Percentiles rank a stretch among this genome's conserved stretches.
Evolutionary conservation across 2,329 filamentous ascomycete genomes (phyloP).

Genomic region (Knoxdaviesia proteae): DNA sequence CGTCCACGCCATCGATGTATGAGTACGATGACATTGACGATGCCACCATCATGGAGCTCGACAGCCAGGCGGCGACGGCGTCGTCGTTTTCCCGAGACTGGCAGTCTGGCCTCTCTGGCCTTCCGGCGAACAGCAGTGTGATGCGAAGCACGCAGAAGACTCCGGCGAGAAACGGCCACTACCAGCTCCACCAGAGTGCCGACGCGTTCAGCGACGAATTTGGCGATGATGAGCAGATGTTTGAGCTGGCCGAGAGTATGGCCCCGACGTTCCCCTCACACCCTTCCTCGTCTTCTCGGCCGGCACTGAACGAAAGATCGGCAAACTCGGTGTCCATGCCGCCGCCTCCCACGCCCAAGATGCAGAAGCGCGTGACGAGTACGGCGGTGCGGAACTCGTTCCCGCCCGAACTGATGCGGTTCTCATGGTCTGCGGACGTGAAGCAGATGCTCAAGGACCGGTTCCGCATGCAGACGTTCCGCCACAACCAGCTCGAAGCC

Average conservation of each 20-base stretch:
- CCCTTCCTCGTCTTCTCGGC: slow-evolving; percentile 11
- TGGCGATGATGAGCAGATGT: background rate
- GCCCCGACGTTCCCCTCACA: background rate
- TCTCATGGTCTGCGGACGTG: slow-evolving; percentile 74
- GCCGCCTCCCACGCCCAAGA: slow-evolving; percentile 9
- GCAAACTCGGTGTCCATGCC: slow-evolving; percentile 18
- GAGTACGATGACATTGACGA: slow-evolving; percentile 4
- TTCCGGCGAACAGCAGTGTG: background rate
- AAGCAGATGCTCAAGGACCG: slow-evolving; percentile 58
- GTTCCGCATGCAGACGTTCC: slow-evolving; percentile 72
- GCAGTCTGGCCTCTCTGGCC: background rate
- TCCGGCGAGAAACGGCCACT: no score
- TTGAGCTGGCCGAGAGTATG: background rate
- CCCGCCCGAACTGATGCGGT: slow-evolving; percentile 35
- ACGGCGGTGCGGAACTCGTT: slow-evolving; percentile 14
- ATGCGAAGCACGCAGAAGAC: no score
- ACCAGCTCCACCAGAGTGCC: background rate
- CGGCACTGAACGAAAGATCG: slow-evolving; percentile 24
- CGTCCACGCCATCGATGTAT: background rate
- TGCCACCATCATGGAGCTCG: slow-evolving; percentile 2
- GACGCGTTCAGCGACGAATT: background rate
- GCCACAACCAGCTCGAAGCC: slow-evolving; percentile 79
- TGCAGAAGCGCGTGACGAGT: slow-evolving; percentile 11
- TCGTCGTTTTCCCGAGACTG: background rate
- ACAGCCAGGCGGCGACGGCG: background rate